These are phyloP conservation scores for Kazachstania viticola DNA, from an alignment of 805 yeast genomes.

Conservation along the genomic window DNA sequence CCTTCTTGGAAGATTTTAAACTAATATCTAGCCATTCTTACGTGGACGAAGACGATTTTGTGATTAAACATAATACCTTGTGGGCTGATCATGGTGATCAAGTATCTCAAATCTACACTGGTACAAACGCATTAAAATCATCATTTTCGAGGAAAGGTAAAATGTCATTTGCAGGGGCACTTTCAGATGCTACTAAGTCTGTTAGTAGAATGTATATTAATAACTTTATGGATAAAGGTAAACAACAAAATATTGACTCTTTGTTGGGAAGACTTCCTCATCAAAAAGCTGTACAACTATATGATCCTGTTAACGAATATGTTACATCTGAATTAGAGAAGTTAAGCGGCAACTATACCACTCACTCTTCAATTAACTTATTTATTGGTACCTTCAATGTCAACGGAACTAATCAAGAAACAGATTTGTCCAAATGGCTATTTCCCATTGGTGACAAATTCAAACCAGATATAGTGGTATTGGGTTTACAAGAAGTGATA, in stretches of 20 bases:
- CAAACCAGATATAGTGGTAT: constrained; percentile 67
- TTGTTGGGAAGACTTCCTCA: constrained; percentile 70
- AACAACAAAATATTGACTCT: constrained; percentile 78
- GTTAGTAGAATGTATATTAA: constrained; percentile 91
- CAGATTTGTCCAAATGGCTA: constrained; percentile 63
- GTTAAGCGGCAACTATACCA: constrained; percentile 42
- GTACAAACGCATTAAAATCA: constrained; percentile 93
- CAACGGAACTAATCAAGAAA: constrained; percentile 50
- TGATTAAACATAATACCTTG: constrained; percentile 61
- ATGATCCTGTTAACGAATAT: constrained; percentile 78
- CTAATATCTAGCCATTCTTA: constrained; percentile 14
- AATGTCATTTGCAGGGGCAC: constrained; percentile 91
- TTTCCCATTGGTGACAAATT: constrained; percentile 53
- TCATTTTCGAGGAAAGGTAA: constrained; percentile 90
- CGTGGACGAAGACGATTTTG: constrained; percentile 42
- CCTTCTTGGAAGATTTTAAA: constrained; percentile 34
- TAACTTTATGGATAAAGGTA: constrained; percentile 83
- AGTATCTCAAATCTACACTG: constrained; percentile 89
- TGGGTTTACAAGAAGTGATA: constrained; percentile 90
- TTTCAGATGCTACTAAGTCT: constrained; percentile 91
- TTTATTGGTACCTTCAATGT: constrained; percentile 83
- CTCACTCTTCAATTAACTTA: constrained; percentile 45
- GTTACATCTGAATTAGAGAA: constrained; percentile 45
- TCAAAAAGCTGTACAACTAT: constrained; percentile 57
- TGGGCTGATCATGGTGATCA: constrained; percentile 99